Evolutionary conservation across 306 rosid species (phyloP), one percentile per base, ranked within the genome.

Genomic region (Gastrolobium villosum): DNA sequence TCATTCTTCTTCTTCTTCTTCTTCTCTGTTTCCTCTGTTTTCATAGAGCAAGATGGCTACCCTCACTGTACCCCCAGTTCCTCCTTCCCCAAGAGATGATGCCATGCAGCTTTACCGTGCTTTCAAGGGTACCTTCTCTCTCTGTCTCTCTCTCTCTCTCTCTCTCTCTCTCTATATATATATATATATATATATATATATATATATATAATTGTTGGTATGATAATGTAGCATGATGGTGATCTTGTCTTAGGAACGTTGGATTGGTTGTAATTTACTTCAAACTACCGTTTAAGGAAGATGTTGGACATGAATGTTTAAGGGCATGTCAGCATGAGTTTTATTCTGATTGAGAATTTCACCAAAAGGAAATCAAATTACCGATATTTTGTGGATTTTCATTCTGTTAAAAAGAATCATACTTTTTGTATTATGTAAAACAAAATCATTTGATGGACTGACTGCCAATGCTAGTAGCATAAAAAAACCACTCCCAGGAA

Each of bases 71-170:
- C 91, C 97, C 2, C 96, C 94, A 1, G 63, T 73, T 82, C 90
- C 85, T 61, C 84, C 89, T 46, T 79, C 90, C 13, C 92, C 94
- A 3, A 91, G 91, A 28, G 94, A 94, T 61, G 96, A 90, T 68
- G 97, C 92, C 59, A 39, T 52, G 10, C 86, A 86, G 7, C 97
- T 90, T 28, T 78, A 92, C 87, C 94, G 89, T 68, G 98, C 98
- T 71, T 94, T 94, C 59, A 90, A 89, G 76, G 96, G 97, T 90
- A 79, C 48, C 30, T 48, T 59, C 56, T 80, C 49, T 44, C 31
- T 56, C 31, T 55, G 28, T 35, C 35, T 31, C 28, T 59, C 46
- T 2, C 40, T 8, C 28, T 20, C 26, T 20, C 1, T 20, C 26
- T 20, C 26, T 20, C 26, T 20, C 26, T 0, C 26, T 20, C 26